Percentiles rank a stretch among this genome's conserved stretches.
Evolutionary conservation across 495 filamentous ascomycete species (phyloP).

Genomic region (Aspergillus mulundensis): DNA sequence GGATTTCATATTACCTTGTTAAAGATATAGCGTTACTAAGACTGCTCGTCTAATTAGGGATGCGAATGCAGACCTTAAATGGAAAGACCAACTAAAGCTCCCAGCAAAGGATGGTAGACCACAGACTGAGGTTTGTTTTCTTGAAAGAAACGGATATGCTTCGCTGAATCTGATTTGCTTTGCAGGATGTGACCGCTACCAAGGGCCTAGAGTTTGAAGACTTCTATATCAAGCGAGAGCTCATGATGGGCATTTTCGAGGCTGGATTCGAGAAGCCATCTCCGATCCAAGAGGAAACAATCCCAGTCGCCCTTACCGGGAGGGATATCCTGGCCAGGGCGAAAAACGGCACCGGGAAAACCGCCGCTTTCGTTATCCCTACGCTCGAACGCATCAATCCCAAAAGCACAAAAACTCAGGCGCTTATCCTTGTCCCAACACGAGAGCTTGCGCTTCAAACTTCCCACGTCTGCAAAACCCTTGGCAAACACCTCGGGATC

Average conservation of each 20-base stretch:
- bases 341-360: conserved; percentile 99
- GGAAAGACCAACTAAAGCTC: conserved; percentile 74
- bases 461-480: conserved; percentile 96
- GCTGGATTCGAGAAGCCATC: conserved; percentile 98
- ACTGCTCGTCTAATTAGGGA: conserved; percentile 39
- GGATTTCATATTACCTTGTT: conserved; percentile 13
- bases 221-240: conserved; percentile 86
- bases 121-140: conserved; percentile 81
- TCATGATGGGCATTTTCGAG: conserved; percentile 99
- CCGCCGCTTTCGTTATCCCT: conserved; percentile 94
- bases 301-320: conserved; percentile 91
- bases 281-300: conserved; percentile 98
- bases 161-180: conserved; percentile 19
- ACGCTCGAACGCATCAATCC: conserved; percentile 94
- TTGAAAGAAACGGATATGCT: not conserved
- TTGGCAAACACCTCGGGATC: conserved; percentile 92
- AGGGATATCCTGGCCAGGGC: conserved; percentile 93
- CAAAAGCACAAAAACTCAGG: conserved; percentile 91
- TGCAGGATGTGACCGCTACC: conserved; percentile 90
- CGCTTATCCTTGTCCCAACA: conserved; percentile 92
- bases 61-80: conserved; percentile 56
- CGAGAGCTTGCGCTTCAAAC: conserved; percentile 98
- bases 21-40: conserved; percentile 12
- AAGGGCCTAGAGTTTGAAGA: conserved; percentile 98
- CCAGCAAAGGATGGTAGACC: conserved; percentile 80